Base-by-base conservation (phyloP, 1,139 yeast genomes). In the Geotrichum aggregatum region DNA sequence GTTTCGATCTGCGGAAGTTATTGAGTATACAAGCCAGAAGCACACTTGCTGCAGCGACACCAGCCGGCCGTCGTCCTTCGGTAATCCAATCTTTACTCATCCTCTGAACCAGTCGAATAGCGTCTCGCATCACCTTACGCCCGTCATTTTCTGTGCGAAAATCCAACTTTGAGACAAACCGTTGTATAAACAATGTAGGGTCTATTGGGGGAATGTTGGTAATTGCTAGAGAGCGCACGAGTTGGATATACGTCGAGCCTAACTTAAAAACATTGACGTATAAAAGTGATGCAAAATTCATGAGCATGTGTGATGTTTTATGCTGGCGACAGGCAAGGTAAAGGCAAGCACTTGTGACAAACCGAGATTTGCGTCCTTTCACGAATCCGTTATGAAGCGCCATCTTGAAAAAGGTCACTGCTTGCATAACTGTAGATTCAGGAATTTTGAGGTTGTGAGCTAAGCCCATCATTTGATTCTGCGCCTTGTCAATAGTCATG, bases 51-150 rank as follows among this genome's bases (percentile, higher is more conserved):
- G 98, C 99, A 0, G 98, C 98, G 49, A 92, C 80, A 63, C 99
- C 98, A 0, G 98, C 98, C 0, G 98, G 98, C 57, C 98, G 77
- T 66, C 99, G 79, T 33, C 99, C 99, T 67, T 88, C 95, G 64
- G 84, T 87, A 58, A 92, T 86, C 97, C 98, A 92, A 66, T 92
- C 98, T 48, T 83, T 79, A 21, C 91, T 77, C 99, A 92, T 92
- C 61, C 96, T 76, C 63, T 82, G 88, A 1, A 96, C 96, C 35
- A 92, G 72, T 60, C 84, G 80, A 7, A 83, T 83, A 0, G 98
- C 98, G 67, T 94, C 98, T 52, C 78, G 78, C 31, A 87, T 84
- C 14, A 92, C 96, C 39, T 83, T 77, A 16, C 68, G 62, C 41
- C 66, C 70, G 21, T 49, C 53, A 26, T 30, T 39, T 50, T 82